These are phyloP conservation scores for Botrytis elliptica DNA, from an alignment of 2,329 filamentous ascomycete species.

Conservation along the genomic window DNA sequence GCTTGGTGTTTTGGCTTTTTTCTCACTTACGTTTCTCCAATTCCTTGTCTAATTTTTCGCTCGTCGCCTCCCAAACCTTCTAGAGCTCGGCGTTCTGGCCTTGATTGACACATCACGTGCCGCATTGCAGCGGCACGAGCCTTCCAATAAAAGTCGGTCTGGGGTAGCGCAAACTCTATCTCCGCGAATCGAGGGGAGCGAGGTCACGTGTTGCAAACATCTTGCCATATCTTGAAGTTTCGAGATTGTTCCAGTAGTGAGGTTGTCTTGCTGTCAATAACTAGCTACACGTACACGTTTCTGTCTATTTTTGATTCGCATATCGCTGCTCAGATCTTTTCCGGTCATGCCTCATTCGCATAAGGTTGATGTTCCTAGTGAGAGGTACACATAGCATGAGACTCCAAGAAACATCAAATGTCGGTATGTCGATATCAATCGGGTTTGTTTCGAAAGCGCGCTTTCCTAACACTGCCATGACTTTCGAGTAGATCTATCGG, in stretches of 20 bases:
- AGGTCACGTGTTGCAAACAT: background rate
- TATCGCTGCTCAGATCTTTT: background rate
- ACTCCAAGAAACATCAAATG: background rate
- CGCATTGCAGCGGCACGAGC: background rate
- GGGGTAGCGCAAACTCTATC: conserved; percentile 20
- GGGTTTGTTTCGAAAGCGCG: background rate
- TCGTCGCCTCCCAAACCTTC: background rate
- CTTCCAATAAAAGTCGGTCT: conserved; percentile 2
- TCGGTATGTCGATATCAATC: background rate
- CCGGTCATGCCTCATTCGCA: background rate
- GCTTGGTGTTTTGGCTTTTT: background rate
- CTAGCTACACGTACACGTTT: background rate
- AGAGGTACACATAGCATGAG: background rate
- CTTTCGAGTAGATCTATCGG: background rate
- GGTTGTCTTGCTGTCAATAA: background rate
- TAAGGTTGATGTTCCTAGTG: background rate
- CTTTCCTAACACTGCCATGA: background rate
- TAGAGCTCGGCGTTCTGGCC: background rate
- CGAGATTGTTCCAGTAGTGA: conserved; percentile 2
- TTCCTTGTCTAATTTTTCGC: background rate
- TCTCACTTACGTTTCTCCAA: background rate
- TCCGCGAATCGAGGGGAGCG: background rate
- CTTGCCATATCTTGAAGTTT: conserved; percentile 12
- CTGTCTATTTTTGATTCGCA: background rate
- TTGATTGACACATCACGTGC: background rate